A percentile compares a stretch with the other conserved stretches of the same genome.
Evolutionary conservation across 371 early-diverging fungal genomes (phyloP).

Genomic region (Conidiobolus incongruus): DNA sequence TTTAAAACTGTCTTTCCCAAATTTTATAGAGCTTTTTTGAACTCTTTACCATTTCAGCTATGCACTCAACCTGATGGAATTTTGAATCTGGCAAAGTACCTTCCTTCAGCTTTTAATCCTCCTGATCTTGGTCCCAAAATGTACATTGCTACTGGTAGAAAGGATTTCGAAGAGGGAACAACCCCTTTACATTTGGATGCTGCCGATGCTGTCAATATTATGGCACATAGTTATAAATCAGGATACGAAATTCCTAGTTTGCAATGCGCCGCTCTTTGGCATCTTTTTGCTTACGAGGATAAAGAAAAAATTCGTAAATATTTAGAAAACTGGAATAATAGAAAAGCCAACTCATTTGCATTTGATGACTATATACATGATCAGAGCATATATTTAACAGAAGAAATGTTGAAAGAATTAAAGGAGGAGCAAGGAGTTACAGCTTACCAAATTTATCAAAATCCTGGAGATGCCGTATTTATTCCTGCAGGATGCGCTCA

Average conservation of each 20-base stretch:
- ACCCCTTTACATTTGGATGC: conserved; percentile 46
- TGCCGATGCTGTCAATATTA: conserved; percentile 50
- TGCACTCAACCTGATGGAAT: conserved; percentile 27
- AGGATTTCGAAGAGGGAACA: conserved; percentile 14
- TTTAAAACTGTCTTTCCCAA: conserved; percentile 21
- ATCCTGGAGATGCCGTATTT: conserved; percentile 42
- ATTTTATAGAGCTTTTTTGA: conserved; percentile 24
- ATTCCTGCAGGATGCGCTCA: conserved; percentile 56
- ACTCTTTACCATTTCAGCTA: conserved; percentile 24
- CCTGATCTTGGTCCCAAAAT: conserved; percentile 56
- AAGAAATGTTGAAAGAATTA: conserved; percentile 13
- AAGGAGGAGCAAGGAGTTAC: conserved; percentile 12
- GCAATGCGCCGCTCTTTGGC: conserved; percentile 30
- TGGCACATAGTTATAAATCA: conserved; percentile 10
- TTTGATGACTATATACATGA: conserved; percentile 31
- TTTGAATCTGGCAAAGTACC: conserved; percentile 29
- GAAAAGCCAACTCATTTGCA: too few relatives aligned
- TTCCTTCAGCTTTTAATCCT: conserved; percentile 21
- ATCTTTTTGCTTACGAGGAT: conserved; percentile 27
- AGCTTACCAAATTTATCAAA: conserved; percentile 28
- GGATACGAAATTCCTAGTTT: too few relatives aligned
- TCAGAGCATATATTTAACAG: conserved; percentile 27
- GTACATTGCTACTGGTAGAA: conserved; percentile 32
- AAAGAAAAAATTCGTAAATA: conserved; percentile 12
- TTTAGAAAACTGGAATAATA: too few relatives aligned